Percentiles rank a stretch among this genome's conserved stretches.
Conservation (phyloP, 345 rosid species). For the Acer yangbiense region DNA sequence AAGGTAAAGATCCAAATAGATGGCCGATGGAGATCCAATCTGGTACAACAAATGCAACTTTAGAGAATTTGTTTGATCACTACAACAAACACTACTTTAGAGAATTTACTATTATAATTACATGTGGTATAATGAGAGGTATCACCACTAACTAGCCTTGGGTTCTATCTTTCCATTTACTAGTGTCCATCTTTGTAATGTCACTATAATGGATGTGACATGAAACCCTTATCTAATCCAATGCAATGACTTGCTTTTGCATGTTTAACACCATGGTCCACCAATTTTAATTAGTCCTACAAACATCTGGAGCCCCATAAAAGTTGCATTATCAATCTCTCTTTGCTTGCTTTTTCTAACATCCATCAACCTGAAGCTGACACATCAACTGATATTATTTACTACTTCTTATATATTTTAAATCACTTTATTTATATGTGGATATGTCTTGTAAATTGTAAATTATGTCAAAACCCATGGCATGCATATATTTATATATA, state of each 20-base stretch:
- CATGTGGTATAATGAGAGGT: not conserved
- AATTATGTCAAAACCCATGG: no score
- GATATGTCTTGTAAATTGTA: not conserved
- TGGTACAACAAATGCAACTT: no score
- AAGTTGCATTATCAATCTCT: slow-evolving; percentile 30
- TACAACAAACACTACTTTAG: not conserved
- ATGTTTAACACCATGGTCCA: slow-evolving; percentile 40
- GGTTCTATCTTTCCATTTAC: not conserved
- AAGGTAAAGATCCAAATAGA: no score
- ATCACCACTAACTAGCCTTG: not conserved
- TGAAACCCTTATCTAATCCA: slow-evolving; percentile 25
- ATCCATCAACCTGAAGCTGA: slow-evolving; percentile 21
- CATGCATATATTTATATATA: no score
- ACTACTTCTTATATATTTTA: not conserved
- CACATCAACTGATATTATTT: slow-evolving; percentile 10
- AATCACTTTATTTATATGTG: not conserved
- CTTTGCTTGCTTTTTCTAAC: slow-evolving; percentile 27
- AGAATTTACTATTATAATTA: not conserved
- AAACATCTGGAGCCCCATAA: slow-evolving; percentile 26
- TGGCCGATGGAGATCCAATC: no score
- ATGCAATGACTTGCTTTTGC: slow-evolving; percentile 34
- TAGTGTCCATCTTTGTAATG: slow-evolving; percentile 5
- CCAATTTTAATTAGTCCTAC: slow-evolving; percentile 17
- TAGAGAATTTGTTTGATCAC: no score
- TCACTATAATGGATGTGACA: slow-evolving; percentile 25